A percentile compares a stretch with the other conserved stretches of the same genome.
Conservation (phyloP, 192 early-diverging fungal genomes). For the Cladochytrium replicatum region DNA sequence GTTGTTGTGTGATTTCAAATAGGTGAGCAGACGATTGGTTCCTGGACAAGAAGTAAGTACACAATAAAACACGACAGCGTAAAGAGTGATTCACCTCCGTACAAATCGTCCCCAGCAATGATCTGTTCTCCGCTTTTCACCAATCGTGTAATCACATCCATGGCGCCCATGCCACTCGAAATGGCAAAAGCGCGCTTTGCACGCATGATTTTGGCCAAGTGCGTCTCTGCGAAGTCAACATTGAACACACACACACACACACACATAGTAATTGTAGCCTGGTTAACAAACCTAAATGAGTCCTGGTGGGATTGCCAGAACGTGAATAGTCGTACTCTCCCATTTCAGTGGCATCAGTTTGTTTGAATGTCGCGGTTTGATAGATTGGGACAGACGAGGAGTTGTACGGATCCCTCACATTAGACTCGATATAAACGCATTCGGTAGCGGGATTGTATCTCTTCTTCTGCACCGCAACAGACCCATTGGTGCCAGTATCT, state of each 20-base stretch:
- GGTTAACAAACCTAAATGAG: constrained; percentile 55
- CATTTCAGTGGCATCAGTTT: constrained; percentile 62
- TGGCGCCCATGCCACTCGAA: constrained; percentile 85
- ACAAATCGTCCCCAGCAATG: constrained; percentile 91
- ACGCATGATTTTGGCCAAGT: constrained; percentile 89
- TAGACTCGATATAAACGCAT: constrained; percentile 31
- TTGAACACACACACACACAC: not conserved
- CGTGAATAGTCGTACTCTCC: constrained; percentile 95
- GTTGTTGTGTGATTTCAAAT: constrained; percentile 64
- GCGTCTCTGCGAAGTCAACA: constrained; percentile 50
- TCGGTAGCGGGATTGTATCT: constrained; percentile 24
- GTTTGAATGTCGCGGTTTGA: constrained; percentile 96
- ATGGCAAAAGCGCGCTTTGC: constrained; percentile 79
- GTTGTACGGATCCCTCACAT: constrained; percentile 68
- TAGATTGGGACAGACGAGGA: constrained; percentile 92
- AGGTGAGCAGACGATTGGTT: constrained; percentile 87
- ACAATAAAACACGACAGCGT: constrained; percentile 1
- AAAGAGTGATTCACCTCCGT: constrained; percentile 55
- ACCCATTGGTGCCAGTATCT: no score
- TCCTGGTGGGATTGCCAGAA: constrained; percentile 94
- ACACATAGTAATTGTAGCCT: constrained; percentile 1
- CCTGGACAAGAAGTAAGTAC: constrained; percentile 25
- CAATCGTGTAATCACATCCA: constrained; percentile 85
- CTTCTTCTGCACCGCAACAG: no score
- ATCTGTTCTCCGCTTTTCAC: constrained; percentile 83